Evolutionary conservation across 495 filamentous ascomycete genomes (phyloP), one percentile per base, ranked within the genome.

Genomic region (Thozetella sp.): DNA sequence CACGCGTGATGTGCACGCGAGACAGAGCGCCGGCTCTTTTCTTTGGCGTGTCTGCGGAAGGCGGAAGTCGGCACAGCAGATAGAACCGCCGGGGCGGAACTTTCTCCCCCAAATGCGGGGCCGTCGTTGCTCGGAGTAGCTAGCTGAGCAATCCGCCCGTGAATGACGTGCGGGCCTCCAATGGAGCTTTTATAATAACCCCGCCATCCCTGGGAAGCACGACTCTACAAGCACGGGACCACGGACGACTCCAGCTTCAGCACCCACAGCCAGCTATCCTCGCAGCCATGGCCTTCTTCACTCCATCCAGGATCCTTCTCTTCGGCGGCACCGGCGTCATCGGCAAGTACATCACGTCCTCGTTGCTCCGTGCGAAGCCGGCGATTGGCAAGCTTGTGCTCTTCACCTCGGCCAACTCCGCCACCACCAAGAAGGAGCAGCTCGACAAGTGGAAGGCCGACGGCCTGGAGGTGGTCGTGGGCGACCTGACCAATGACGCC

Each of bases 251-350:
- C 26, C 24, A n/a, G 22, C 24, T 19, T 58, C 19, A 46, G 22
- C 34, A 6, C 9, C 13, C 19, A 37, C 34, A 20, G 0, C 13
- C 25, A 4, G 25, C 22, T 26, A 60, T 54, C 24, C n/a, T n/a
- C n/a, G n/a, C n/a, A n/a, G n/a, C 45, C 15, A 77, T 76, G 68
- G 51, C 72, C 20, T 58, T 64, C 12, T 71, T 74, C 57, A 57
- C 63, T 6, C 72, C 76, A 17, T 72, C 74, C 22, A 84, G 84
- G 43, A 74, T 92, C 52, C 82, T 92, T 37, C 75, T 91, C 55
- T 83, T 92, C 67, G 88, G 89, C 19, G 89, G 87, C 19, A 91
- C 88, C 3, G 89, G 89, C 53, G 69, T 72, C 37, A 91, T 92
- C 56, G 89, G 89, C 60, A 67, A 76, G 20, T 84, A 85, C 73